Conservation (phyloP, 192 early-diverging fungal species). For the Hyaloraphidium curvatum region DNA sequence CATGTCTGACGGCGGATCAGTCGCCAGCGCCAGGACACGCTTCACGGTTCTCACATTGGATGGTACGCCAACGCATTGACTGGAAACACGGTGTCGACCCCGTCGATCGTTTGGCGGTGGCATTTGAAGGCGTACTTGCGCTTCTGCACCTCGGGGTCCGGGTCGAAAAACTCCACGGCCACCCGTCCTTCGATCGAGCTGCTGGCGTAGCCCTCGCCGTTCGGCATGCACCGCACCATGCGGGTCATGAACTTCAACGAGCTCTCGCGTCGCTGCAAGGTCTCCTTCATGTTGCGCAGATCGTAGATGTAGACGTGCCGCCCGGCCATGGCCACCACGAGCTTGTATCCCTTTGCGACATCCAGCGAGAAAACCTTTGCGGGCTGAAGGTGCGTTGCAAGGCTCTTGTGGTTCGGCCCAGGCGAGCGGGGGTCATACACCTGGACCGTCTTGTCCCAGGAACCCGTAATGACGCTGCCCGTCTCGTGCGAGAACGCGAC, state of each 20-base stretch:
- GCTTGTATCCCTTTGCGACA: conserved; percentile 30
- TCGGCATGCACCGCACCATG: conserved; percentile 67
- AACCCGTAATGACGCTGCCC: conserved; percentile 50
- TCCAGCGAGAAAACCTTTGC: conserved; percentile 79
- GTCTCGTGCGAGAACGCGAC: conserved; percentile 29
- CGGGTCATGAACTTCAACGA: conserved; percentile 81
- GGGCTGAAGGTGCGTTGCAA: conserved; percentile 34
- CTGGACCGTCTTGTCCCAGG: conserved; percentile 78
- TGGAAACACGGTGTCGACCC: conserved; percentile 69
- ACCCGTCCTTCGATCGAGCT: conserved; percentile 89
- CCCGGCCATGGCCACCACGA: conserved; percentile 66
- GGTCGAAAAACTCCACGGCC: conserved; percentile 79
- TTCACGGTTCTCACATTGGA: conserved; percentile 41
- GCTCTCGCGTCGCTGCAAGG: conserved; percentile 50
- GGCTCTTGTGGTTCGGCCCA: conserved; percentile 9
- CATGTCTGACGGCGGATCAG: conserved; percentile 29
- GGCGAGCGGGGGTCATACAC: conserved; percentile 47
- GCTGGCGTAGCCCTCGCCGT: conserved; percentile 66
- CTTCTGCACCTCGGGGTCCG: conserved; percentile 34
- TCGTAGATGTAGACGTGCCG: conserved; percentile 68
- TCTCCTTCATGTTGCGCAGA: conserved; percentile 53
- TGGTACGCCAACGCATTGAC: conserved; percentile 87
- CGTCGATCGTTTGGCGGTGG: conserved; percentile 61
- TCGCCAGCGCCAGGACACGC: neutral
- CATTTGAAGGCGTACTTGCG: conserved; percentile 96